Evolutionary conservation across 441 rosid genomes (phyloP), one percentile per base, ranked within the genome.

Genomic region (Jatropha podagrica): DNA sequence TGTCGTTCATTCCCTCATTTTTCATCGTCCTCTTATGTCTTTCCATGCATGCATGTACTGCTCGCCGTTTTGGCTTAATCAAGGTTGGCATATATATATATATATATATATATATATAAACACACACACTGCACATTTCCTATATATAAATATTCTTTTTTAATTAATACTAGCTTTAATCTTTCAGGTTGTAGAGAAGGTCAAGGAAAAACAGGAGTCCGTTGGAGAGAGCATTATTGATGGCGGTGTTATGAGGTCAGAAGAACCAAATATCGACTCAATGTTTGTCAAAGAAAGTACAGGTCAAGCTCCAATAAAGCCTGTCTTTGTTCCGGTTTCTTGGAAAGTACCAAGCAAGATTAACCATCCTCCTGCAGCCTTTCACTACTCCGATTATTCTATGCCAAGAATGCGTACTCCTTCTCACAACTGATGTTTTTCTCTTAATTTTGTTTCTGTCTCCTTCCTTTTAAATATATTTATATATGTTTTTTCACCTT

Each of bases 381-480:
- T 85, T 77, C 80, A 78, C 82, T 84, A 79, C 81, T 85, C 88
- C 2, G 92, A 89, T 78, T 89, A 89, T 77, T 85, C 93, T 38
- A 79, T 77, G 71, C 91, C 91, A 14, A 80, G 69, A 80, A 83
- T 82, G 52, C 86, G 86, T 7, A 76, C 85, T 52, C 90, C 91
- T 40, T 86, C 87, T 74, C 91, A 87, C 62, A 86, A 86, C 58
- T 83, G 77, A 83, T 13, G 8, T 12, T 32, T 17, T 54, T 54
- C 15, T 17, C 7, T 17, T 52, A 4, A 17, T 54, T 18, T 44
- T 44, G 7, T 59, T 44, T 56, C 55, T 18, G 11, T 26, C 3
- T 58, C 51, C 63, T 23, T 18, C 38, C 48, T 7, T 44, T 44
- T 44, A 6, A 2, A 6, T 44, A 44, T 44, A 44, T 44, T 44